Evolutionary conservation across 2,329 filamentous ascomycete genomes (phyloP), one percentile per base, ranked within the genome.

Genomic region (Hypomyces rosellus): DNA sequence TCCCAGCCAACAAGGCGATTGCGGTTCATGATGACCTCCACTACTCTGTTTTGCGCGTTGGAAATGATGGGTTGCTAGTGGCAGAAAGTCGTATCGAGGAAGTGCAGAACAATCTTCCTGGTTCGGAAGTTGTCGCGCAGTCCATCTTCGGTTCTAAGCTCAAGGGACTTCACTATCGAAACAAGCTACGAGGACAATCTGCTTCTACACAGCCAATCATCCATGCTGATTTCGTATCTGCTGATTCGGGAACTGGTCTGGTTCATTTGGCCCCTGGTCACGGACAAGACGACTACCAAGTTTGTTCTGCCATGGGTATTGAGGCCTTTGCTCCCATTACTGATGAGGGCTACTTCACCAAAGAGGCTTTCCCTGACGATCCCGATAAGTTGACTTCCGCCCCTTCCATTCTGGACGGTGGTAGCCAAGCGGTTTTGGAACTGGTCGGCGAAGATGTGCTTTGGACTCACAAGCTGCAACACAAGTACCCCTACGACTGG

Each of bases 401-500:
- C 0, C 79, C 88, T 41, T 74, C 81, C 0, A 89, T 95, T 8
- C 74, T 90, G 33, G 78, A 79, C 15, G 80, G 82, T 8, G 91
- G 90, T 38, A 82, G 82, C 34, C 70, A 76, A 45, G 78, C 80
- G 3, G 84, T 96, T 1, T 67, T 97, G 34, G 74, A 84, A 1
- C 74, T 93, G 46, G 73, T 96, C 2, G 71, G 75, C 22, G 72
- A 77, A 0, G 73, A 82, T 53, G 78, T 97, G 3, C 71, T 96
- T 38, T 76, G 78, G 37, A 79, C 78, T 4, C 86, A 95, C 58
- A 76, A 75, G 50, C 86, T 92, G 64, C 77, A 77, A 47, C 93
- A 99, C 74, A 97, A 96, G 67, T 97, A 97, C 65, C 93, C 93
- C 0, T 96, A 97, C 59, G 93, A 99, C 69, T 99, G 93, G 93